These are phyloP conservation scores for Beauveria rudraprayagi DNA, from an alignment of 2,329 filamentous ascomycete species.

Conservation along the genomic window DNA sequence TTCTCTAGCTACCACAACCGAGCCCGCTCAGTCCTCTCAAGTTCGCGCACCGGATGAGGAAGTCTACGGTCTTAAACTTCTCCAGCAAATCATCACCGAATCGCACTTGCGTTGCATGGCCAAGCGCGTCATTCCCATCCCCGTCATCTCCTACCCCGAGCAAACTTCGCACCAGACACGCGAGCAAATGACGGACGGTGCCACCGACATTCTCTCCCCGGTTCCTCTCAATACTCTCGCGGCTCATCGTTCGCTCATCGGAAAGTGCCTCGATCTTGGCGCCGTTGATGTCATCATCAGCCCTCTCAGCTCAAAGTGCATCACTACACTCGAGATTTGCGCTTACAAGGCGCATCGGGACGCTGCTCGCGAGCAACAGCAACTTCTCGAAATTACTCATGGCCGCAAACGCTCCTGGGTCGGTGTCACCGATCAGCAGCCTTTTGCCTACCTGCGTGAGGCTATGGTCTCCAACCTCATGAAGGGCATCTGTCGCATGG, in stretches of 20 bases:
- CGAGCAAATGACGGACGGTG: slow-evolving; percentile 29
- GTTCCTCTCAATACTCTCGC: slow-evolving; percentile 19
- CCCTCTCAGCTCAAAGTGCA: slow-evolving; percentile 65
- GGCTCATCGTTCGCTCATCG: slow-evolving; percentile 39
- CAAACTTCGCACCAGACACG: slow-evolving; percentile 18
- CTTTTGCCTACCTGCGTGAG: slow-evolving; percentile 82
- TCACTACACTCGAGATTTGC: slow-evolving; percentile 71
- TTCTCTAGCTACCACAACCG: slow-evolving; percentile 32
- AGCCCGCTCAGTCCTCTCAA: slow-evolving; percentile 26
- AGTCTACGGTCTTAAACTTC: slow-evolving; percentile 45
- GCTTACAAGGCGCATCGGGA: slow-evolving; percentile 77
- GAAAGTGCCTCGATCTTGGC: slow-evolving; percentile 74
- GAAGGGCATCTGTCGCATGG: slow-evolving; percentile 73
- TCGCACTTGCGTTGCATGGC: slow-evolving; percentile 48
- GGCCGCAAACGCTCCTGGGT: slow-evolving; percentile 87
- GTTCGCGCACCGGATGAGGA: slow-evolving; percentile 39
- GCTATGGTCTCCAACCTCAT: slow-evolving; percentile 90
- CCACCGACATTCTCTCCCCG: slow-evolving; percentile 25
- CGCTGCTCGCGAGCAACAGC: slow-evolving; percentile 63
- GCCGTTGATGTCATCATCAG: slow-evolving; percentile 79
- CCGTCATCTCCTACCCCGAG: slow-evolving; percentile 39
- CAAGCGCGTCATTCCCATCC: slow-evolving; percentile 49
- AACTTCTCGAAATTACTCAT: slow-evolving; percentile 62
- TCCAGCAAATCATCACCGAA: slow-evolving; percentile 51
- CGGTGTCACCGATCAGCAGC: slow-evolving; percentile 74